Conservation (phyloP, 1,284 basidiomycete species). For the Leccinum colubrinum region DNA sequence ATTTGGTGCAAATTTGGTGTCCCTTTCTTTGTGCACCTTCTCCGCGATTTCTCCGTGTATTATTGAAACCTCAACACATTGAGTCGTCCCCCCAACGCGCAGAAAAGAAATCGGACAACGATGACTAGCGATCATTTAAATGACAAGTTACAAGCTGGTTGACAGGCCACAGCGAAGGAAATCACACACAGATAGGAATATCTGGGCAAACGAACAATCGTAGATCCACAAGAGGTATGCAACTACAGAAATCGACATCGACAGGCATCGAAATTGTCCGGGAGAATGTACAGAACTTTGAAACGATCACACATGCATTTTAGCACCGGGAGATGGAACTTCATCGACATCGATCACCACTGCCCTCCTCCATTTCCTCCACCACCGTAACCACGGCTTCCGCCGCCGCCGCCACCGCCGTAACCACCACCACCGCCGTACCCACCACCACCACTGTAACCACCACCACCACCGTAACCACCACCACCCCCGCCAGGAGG, state of each 20-base stretch:
- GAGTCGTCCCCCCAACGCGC: not conserved
- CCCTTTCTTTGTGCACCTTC: not conserved
- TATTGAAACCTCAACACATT: constrained; percentile 7
- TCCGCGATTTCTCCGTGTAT: constrained; percentile 7
- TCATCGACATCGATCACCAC: constrained; percentile 17
- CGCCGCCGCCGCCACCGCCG: too few relatives aligned
- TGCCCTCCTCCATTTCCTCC: constrained; percentile 9
- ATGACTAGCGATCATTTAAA: not conserved
- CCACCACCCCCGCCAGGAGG: constrained; percentile 31
- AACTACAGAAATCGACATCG: constrained; percentile 13
- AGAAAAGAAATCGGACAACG: not conserved
- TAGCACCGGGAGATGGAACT: constrained; percentile 1
- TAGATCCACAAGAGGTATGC: constrained; percentile 1
- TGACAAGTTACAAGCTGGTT: not conserved
- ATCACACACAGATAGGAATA: not conserved
- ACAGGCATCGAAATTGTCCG: constrained; percentile 7
- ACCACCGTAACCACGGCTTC: not conserved
- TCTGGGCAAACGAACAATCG: not conserved
- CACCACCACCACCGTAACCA: constrained; percentile 7
- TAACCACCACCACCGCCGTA: not conserved
- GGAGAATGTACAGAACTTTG: constrained; percentile 6
- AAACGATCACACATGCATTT: constrained; percentile 14
- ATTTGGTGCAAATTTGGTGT: not conserved
- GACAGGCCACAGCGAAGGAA: not conserved
- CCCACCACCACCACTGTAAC: constrained; percentile 4